Conservation (phyloP, 768 basidiomycete species). For the Sporobolomyces phaffii region DNA sequence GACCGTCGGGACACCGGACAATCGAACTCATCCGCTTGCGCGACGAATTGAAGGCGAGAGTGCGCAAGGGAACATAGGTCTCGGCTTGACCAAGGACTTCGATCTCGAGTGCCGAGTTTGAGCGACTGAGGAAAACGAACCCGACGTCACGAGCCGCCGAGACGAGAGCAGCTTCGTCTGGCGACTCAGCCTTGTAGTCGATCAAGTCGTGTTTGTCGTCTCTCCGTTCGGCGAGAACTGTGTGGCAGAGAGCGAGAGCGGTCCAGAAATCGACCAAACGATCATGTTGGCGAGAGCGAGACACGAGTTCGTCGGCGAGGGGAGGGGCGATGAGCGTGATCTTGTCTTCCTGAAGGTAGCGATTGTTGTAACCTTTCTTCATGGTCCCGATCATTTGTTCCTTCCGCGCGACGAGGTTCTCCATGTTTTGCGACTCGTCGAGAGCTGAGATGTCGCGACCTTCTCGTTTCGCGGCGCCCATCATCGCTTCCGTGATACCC, state of each 20-base stretch:
- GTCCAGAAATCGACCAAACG: slow-evolving; percentile 77
- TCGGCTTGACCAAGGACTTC: slow-evolving; percentile 86
- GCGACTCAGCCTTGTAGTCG: slow-evolving; percentile 88
- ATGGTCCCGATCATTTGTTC: slow-evolving; percentile 68
- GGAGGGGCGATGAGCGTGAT: slow-evolving; percentile 82
- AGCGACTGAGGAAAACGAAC: slow-evolving; percentile 76
- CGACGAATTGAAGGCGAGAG: slow-evolving; percentile 88
- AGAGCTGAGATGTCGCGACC: slow-evolving; percentile 59
- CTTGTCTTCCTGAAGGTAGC: slow-evolving; percentile 70
- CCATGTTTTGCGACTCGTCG: slow-evolving; percentile 65
- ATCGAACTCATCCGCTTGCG: slow-evolving; percentile 94
- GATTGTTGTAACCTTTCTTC: slow-evolving; percentile 77
- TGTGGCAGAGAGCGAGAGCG: slow-evolving; percentile 90
- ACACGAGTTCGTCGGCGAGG: slow-evolving; percentile 67
- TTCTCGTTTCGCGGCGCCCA: slow-evolving; percentile 78
- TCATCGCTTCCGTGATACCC: slow-evolving; percentile 89
- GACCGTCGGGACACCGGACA: slow-evolving; percentile 75
- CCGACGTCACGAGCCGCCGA: slow-evolving; percentile 85
- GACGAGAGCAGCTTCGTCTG: slow-evolving; percentile 91
- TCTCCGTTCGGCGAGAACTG: slow-evolving; percentile 72
- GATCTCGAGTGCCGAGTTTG: slow-evolving; percentile 71
- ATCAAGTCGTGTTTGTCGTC: slow-evolving; percentile 56
- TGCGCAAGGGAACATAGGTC: slow-evolving; percentile 67
- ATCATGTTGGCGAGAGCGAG: slow-evolving; percentile 45
- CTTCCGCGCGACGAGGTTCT: slow-evolving; percentile 62